Percentiles rank a stretch among this genome's conserved stretches.
Conservation (phyloP, 257 asterid genomes). For the Haberlea rhodopensis region DNA sequence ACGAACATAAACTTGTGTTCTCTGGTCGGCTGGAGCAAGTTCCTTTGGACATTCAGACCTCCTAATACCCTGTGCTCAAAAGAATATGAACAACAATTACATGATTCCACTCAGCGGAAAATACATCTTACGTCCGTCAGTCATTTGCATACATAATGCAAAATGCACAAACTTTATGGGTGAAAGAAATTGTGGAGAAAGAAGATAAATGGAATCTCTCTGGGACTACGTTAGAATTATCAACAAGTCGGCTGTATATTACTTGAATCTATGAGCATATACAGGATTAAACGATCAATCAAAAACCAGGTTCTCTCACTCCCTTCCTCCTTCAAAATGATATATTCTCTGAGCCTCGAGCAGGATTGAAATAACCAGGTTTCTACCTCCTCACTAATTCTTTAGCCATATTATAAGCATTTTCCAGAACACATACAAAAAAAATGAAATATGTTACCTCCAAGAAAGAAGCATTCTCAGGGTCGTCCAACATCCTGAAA, state of each 20-base stretch:
- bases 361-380: background rate
- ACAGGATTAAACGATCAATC: too few species aligned
- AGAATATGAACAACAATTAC: conserved; percentile 7
- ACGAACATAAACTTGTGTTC: conserved; percentile 50
- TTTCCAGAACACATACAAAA: background rate
- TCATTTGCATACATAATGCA: background rate
- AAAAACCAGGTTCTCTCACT: too few species aligned
- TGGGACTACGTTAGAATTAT: background rate
- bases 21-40: conserved; percentile 60
- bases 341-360: background rate
- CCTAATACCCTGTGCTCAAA: conserved; percentile 57
- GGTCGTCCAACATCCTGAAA: conserved; percentile 81
- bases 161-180: background rate
- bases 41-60: conserved; percentile 72
- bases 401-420: background rate
- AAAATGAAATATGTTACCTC: conserved; percentile 46
- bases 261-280: too few species aligned
- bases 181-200: background rate
- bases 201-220: background rate
- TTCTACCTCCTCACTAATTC: background rate
- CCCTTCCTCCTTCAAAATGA: too few species aligned
- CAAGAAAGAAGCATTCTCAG: conserved; percentile 65
- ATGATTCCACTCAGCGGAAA: conserved; percentile 6
- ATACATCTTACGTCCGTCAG: too few species aligned
- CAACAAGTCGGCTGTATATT: too few species aligned